Conservation (phyloP, 169 alveolate genomes). For the Besnoitia besnoiti region DNA sequence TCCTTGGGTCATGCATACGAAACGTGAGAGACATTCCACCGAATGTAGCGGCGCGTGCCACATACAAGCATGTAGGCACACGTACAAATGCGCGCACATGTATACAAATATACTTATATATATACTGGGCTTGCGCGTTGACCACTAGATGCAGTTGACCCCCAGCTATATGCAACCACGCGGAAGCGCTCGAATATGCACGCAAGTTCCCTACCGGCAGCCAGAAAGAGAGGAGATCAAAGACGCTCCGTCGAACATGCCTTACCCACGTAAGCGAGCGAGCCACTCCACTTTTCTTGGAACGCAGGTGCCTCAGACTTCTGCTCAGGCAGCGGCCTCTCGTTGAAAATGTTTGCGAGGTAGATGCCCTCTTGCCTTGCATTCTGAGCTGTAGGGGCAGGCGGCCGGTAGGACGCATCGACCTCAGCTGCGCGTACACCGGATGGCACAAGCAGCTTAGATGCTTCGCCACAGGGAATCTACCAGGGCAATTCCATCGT, state of each 20-base stretch:
- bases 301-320: conserved; percentile 73
- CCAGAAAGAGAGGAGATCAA: background rate
- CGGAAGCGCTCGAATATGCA: background rate
- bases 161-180: background rate
- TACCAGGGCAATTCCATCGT: background rate
- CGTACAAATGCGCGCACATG: background rate
- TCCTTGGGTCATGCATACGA: background rate
- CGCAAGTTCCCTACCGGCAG: background rate
- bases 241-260: background rate
- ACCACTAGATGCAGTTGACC: no score
- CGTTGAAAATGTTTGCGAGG: conserved; percentile 70
- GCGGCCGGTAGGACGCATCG: conserved; percentile 72
- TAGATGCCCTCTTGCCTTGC: conserved; percentile 76
- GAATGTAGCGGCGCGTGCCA: no score
- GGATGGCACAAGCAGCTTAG: background rate
- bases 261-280: conserved; percentile 71
- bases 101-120: background rate
- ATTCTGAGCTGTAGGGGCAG: conserved; percentile 78
- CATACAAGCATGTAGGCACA: background rate
- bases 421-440: conserved; percentile 46
- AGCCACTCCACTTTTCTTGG: conserved; percentile 71
- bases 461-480: background rate
- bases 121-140: no score
- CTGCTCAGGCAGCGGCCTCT: conserved; percentile 21
- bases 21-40: background rate